phyloP scores from a whole-genome alignment of 2,329 filamentous ascomycete species.

The Alternaria sp. region DNA sequence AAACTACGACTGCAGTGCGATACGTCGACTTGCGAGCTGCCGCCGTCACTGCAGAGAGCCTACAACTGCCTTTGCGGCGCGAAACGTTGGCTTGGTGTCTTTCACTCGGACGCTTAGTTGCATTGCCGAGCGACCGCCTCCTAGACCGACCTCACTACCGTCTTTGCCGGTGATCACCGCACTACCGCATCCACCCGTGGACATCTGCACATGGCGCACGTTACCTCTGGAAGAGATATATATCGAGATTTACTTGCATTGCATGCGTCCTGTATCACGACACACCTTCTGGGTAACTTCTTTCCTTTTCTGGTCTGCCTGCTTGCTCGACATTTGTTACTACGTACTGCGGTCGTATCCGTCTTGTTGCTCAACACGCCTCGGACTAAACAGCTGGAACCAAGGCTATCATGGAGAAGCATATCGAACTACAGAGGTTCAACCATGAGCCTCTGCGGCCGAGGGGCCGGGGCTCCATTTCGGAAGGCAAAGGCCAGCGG shows the following conservation, averaged over 20 bases:
- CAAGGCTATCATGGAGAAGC: conserved; percentile 37
- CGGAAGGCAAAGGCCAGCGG: conserved; percentile 32
- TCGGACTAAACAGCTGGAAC: neutral
- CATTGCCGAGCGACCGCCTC: conserved; percentile 28
- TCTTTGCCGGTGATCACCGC: conserved; percentile 23
- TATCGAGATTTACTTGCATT: conserved; percentile 45
- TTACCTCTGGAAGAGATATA: conserved; percentile 38
- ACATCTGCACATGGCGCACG: conserved; percentile 37
- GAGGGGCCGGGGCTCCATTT: conserved; percentile 29
- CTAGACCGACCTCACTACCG: conserved; percentile 24
- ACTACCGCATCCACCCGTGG: neutral
- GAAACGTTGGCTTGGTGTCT: conserved; percentile 24
- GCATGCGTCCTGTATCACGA: conserved; percentile 42
- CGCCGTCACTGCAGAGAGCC: conserved; percentile 39
- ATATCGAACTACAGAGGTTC: conserved; percentile 35
- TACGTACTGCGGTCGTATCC: conserved; percentile 2
- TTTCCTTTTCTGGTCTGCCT: conserved; percentile 25
- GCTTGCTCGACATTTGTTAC: conserved; percentile 14
- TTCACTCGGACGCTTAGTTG: conserved; percentile 20
- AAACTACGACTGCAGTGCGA: conserved; percentile 39
- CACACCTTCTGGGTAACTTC: conserved; percentile 19
- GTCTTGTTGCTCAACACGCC: neutral
- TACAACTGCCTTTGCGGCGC: conserved; percentile 30
- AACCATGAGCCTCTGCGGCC: conserved; percentile 32
- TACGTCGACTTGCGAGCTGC: conserved; percentile 37